Evolutionary conservation across 1,139 yeast genomes (phyloP), one percentile per base, ranked within the genome.

Genomic region (Hyphopichia pseudoburtonii): DNA sequence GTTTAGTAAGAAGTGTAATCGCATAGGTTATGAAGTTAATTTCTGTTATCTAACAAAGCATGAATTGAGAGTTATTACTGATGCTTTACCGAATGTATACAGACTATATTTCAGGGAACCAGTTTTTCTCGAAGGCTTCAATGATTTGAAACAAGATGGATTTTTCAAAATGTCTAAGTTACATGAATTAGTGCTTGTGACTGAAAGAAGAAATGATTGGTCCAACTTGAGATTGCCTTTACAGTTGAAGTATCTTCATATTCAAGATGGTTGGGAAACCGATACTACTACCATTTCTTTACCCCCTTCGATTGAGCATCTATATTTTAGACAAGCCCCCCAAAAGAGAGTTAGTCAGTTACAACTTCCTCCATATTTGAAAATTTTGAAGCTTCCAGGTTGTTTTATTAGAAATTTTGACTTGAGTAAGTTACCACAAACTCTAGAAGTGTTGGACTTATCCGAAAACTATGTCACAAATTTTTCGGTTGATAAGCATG

Each of bases 321-420:
- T 67, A 5, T 67, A 57, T 42, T 60, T 66, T 50, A 68, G 67
- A 41, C 51, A 48, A 41, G 57, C 64, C 3, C 61, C 59, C 2
- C 45, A 65, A 3, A 39, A 41, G 10, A 46, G 47, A 40, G 41
- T 61, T 12, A 16, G 31, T 2, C 25, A 33, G 3, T 40, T 57
- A 28, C 28, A 35, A 4, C 51, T 60, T 24, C 66, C 68, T 0
- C 31, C 34, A 2, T 37, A 47, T 21, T 47, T 66, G 33, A 56
- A 52, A 11, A 59, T 62, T 2, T 46, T 68, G 24, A 66, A 66
- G 73, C 43, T 66, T 31, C 58, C 70, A 0, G 54, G 62, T 45
- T 66, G 66, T 39, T 48, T 51, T 18, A 36, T 64, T 17, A 36
- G 47, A 10, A 34, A 42, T 6, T 34, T 64, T 15, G 52, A 59